These are phyloP conservation scores for Aspergillus sp. DNA, from an alignment of 2,329 filamentous ascomycete genomes.

Conservation along the genomic window DNA sequence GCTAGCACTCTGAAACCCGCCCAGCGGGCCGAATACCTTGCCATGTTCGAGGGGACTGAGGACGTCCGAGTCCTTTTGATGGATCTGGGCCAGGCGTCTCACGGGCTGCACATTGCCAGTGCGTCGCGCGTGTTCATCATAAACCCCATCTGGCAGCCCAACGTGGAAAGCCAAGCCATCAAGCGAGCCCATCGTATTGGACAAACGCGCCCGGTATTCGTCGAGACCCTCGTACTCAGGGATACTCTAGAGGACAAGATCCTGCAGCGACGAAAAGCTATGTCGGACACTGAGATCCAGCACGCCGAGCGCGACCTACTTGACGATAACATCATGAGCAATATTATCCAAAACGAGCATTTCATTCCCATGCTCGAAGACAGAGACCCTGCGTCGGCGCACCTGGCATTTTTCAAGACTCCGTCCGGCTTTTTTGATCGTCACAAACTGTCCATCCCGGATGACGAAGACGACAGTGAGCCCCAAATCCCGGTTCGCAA, in stretches of 20 bases:
- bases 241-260: constrained; percentile 85
- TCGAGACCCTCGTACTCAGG: constrained; percentile 80
- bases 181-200: constrained; percentile 87
- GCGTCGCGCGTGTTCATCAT: constrained; percentile 88
- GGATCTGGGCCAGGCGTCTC: constrained; percentile 86
- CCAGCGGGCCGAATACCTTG: constrained; percentile 71
- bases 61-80: constrained; percentile 79
- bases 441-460: constrained; percentile 37
- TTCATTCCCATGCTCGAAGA: constrained; percentile 46
- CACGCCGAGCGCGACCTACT: constrained; percentile 57
- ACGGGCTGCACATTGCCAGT: constrained; percentile 79
- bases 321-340: constrained; percentile 58
- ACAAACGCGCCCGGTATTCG: constrained; percentile 73
- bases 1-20: constrained; percentile 56
- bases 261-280: constrained; percentile 67
- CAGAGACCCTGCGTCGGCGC: constrained; percentile 19
- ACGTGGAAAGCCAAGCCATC: constrained; percentile 85
- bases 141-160: constrained; percentile 79
- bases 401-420: constrained; percentile 28
- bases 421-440: constrained; percentile 39
- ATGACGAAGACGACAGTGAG: constrained; percentile 20
- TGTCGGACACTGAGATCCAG: constrained; percentile 65
- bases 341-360: constrained; percentile 58
- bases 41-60: constrained; percentile 69
- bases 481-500: neutral